Percentiles rank a stretch among this genome's conserved stretches.
Evolutionary conservation across 495 filamentous ascomycete species (phyloP).

Genomic region (Lasiosphaeria miniovina): DNA sequence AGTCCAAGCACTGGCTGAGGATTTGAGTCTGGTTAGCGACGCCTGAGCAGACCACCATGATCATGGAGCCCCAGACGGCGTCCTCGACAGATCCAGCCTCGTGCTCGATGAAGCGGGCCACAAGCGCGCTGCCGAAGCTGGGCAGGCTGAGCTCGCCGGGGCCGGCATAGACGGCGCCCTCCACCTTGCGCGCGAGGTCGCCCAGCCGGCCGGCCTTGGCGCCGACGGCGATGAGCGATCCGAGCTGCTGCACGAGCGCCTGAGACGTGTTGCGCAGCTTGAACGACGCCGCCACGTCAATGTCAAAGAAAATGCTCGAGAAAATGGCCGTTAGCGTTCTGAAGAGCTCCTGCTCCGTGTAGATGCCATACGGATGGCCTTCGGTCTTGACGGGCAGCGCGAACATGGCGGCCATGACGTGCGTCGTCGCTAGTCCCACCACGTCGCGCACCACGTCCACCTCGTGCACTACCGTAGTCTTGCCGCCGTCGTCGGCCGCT

Average conservation of each 20-base stretch:
- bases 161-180: slow-evolving; percentile 28
- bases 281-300: slow-evolving; percentile 44
- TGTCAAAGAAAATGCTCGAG: slow-evolving; percentile 43
- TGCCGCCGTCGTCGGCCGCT: slow-evolving; percentile 25
- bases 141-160: slow-evolving; percentile 50
- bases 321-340: slow-evolving; percentile 63
- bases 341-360: slow-evolving; percentile 70
- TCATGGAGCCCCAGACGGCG: slow-evolving; percentile 62
- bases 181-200: slow-evolving; percentile 41
- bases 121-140: slow-evolving; percentile 65
- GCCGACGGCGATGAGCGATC: slow-evolving; percentile 56
- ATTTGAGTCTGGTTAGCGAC: slow-evolving; percentile 64
- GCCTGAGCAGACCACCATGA: slow-evolving; percentile 49
- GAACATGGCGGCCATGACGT: slow-evolving; percentile 63
- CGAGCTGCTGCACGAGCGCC: slow-evolving; percentile 58
- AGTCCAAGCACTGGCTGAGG: slow-evolving; percentile 70
- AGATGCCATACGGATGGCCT: slow-evolving; percentile 60
- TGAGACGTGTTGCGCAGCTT: slow-evolving; percentile 55
- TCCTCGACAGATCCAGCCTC: slow-evolving; percentile 55
- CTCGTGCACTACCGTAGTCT: slow-evolving; percentile 27
- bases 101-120: slow-evolving; percentile 58
- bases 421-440: slow-evolving; percentile 60
- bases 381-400: slow-evolving; percentile 65
- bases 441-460: slow-evolving; percentile 69
- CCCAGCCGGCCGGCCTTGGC: slow-evolving; percentile 53